Base-by-base conservation (phyloP, 1,139 yeast genomes). In the Hyphopichia fennica region DNA sequence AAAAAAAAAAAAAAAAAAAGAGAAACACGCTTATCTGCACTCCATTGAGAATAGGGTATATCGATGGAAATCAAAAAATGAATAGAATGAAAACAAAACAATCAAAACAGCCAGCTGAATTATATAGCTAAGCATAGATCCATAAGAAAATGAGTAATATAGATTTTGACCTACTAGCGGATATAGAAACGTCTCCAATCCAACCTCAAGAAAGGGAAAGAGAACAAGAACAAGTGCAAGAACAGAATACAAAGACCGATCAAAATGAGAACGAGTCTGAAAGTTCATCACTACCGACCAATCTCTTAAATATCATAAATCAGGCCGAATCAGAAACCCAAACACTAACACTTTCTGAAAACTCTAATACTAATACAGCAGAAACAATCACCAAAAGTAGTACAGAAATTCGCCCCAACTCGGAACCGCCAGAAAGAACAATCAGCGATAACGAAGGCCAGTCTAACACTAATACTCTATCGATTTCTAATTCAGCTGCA, bases 91-190 rank as follows among this genome's bases (percentile, higher is more conserved):
- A n/a, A n/a, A n/a, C n/a, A n/a, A n/a, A n/a, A n/a, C n/a, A n/a
- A n/a, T n/a, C n/a, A n/a, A n/a, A n/a, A 20, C 23, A 6, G 23
- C 7, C 28, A 25, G 8, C 28, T 25, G 28, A n/a, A n/a, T n/a
- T n/a, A n/a, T n/a, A n/a, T n/a, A n/a, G n/a, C n/a, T n/a, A n/a
- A n/a, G n/a, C n/a, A n/a, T n/a, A n/a, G n/a, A n/a, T n/a, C n/a
- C n/a, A n/a, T n/a, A n/a, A n/a, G n/a, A 7, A 25, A 16, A 33
- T 37, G 39, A 37, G 39, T 37, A 29, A 37, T 14, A 37, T 37
- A 20, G 35, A 37, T 22, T 37, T 37, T 15, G 28, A 29, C 13
- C 28, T 30, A 19, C 35, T 37, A 20, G 39, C 29, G 7, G 28
- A 17, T 19, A 14, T 37, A 15, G 34, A 30, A 9, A 30, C 39